Evolutionary conservation across 768 basidiomycete species (phyloP), one percentile per base, ranked within the genome.

Genomic region (Pleurotus tuoliensis): DNA sequence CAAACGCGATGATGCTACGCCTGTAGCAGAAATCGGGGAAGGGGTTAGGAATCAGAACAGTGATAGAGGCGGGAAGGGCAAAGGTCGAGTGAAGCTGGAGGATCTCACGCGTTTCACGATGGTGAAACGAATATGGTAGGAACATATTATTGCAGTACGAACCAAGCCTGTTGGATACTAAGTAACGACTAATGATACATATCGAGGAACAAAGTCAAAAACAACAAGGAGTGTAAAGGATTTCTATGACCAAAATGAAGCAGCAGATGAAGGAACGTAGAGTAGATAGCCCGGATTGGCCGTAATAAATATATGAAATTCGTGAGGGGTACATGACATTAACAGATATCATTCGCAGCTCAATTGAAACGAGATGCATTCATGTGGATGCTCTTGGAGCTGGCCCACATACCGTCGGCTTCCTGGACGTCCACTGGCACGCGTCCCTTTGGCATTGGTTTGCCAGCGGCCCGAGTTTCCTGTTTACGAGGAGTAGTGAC

Each of bases 61-160:
- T 25, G 60, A 58, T 24, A 69, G 66, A 41, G 63, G 60, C 9
- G 67, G 66, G 40, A 70, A 75, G 41, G 84, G 81, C 68, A 82
- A 77, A 65, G 86, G 81, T 56, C 76, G 85, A 46, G 79, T 91
- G 56, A 82, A 83, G 57, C 70, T 98, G 49, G 94, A 97, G 67
- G 92, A 96, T 65, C 79, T 98, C 48, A 96, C 92, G 34, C 72
- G 94, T 55, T 98, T 90, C 76, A 96, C 94, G 16, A 98, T 98
- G 94, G 89, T 96, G 46, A 96, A 96, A 67, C 79, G 92, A 52
- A 95, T 96, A 45, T 95, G 80, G 80, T 83, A 75, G 67, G 30
- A 25, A 3, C 30, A 34, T 34, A 34, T 34, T 34, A 34, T 34
- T 34, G 30, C 30, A 34, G 11, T 34, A 34, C 30, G 11, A 34